phyloP scores from a whole-genome alignment of 768 basidiomycete genomes.

The Cystofilobasidium bisporidii region DNA sequence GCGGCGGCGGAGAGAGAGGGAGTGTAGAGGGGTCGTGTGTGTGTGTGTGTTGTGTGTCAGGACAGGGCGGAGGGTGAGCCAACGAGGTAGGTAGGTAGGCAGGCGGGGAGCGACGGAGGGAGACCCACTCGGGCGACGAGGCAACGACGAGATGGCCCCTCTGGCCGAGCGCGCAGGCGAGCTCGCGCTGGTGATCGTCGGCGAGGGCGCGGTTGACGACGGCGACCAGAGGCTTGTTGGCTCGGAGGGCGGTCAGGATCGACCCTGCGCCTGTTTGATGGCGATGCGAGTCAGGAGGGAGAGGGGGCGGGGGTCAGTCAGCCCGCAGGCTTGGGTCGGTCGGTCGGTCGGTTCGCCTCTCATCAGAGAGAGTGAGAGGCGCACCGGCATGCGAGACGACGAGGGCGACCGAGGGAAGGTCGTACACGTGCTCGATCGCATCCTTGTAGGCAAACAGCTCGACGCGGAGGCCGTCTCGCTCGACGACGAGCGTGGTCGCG shows the following conservation, averaged over 20 bases:
- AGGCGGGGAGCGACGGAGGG: not conserved
- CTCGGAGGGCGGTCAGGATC: slow-evolving; percentile 74
- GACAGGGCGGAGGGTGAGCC: not conserved
- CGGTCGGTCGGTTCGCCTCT: not conserved
- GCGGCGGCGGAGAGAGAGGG: too few relatives aligned
- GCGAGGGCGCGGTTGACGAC: slow-evolving; percentile 81
- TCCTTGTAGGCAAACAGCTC: slow-evolving; percentile 66
- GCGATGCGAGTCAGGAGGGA: not conserved
- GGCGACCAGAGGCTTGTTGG: slow-evolving; percentile 66
- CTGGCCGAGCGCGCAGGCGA: slow-evolving; percentile 58
- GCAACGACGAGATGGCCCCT: slow-evolving; percentile 53
- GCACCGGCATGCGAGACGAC: slow-evolving; percentile 92
- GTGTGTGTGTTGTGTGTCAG: too few relatives aligned
- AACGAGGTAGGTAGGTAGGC: not conserved
- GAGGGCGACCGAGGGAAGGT: slow-evolving; percentile 57
- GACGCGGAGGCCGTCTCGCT: slow-evolving; percentile 47
- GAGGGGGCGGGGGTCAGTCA: too few relatives aligned
- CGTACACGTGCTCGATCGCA: slow-evolving; percentile 58
- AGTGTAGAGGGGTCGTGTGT: too few relatives aligned
- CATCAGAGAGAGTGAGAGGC: not conserved
- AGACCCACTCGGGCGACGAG: slow-evolving; percentile 53
- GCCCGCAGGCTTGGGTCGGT: not conserved
- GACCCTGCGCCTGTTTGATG: slow-evolving; percentile 70
- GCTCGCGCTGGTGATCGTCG: slow-evolving; percentile 86
- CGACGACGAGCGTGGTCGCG: slow-evolving; percentile 16